Conservation (phyloP, 192 early-diverging fungal species). For the Entomortierella lignicola region DNA sequence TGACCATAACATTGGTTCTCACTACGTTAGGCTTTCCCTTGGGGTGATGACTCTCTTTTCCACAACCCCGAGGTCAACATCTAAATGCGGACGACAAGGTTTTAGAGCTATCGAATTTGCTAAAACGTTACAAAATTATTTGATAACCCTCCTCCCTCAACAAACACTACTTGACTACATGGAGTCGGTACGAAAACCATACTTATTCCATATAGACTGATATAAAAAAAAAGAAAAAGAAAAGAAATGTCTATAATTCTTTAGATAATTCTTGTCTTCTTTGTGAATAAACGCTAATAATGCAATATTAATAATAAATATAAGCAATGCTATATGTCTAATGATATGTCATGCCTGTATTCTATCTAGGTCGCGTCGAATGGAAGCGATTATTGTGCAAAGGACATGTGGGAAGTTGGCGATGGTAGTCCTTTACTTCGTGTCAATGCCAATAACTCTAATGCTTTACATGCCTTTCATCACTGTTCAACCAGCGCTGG, state of each 20-base stretch:
- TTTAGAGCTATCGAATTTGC: too few relatives aligned
- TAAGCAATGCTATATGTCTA: too few relatives aligned
- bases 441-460: too few relatives aligned
- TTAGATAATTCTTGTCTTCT: neutral
- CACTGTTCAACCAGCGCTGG: too few relatives aligned
- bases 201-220: neutral
- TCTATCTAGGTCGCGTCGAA: too few relatives aligned
- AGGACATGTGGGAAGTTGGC: too few relatives aligned
- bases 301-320: too few relatives aligned
- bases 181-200: neutral
- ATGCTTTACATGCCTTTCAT: too few relatives aligned
- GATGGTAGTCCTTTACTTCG: too few relatives aligned
- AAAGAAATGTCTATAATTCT: neutral
- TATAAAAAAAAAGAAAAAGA: conserved; percentile 2
- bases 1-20: neutral
- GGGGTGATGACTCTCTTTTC: conserved; percentile 55
- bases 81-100: conserved; percentile 6
- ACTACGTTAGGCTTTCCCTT: conserved; percentile 50
- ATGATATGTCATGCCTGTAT: too few relatives aligned
- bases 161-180: neutral
- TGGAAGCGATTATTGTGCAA: too few relatives aligned
- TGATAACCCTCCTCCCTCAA: neutral
- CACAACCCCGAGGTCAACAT: conserved; percentile 52
- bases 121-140: neutral
- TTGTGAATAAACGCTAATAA: neutral